Conservation (phyloP, 2,329 filamentous ascomycete species). For the Myriosclerotinia duriaeana region DNA sequence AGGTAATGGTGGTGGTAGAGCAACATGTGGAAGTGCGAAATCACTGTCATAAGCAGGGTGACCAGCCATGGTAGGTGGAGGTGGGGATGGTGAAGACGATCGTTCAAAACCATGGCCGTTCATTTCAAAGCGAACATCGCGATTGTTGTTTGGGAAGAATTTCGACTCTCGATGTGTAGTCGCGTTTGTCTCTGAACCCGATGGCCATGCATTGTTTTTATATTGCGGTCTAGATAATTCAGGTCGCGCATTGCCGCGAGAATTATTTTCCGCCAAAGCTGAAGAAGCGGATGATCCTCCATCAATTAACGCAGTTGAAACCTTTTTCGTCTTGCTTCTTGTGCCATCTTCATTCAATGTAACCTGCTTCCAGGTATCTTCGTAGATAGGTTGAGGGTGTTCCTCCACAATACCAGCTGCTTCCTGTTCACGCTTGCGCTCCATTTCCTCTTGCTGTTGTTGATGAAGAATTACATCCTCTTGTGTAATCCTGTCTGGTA, state of each 20-base stretch:
- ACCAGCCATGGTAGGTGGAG: slow-evolving; percentile 66
- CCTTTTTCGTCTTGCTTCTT: slow-evolving; percentile 34
- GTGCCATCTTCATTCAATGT: slow-evolving; percentile 38
- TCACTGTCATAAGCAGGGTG: slow-evolving; percentile 74
- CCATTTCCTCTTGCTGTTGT: slow-evolving; percentile 34
- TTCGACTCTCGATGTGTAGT: slow-evolving; percentile 55
- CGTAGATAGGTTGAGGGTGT: slow-evolving; percentile 30
- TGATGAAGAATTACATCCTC: slow-evolving; percentile 31
- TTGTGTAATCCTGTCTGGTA: slow-evolving; percentile 35
- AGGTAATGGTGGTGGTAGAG: slow-evolving; percentile 67
- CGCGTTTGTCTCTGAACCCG: slow-evolving; percentile 35
- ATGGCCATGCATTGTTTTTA: slow-evolving; percentile 38
- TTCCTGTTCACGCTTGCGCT: slow-evolving; percentile 32
- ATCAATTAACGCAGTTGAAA: slow-evolving; percentile 31
- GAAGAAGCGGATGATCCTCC: slow-evolving; percentile 24
- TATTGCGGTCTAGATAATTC: slow-evolving; percentile 33
- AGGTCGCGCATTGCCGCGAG: slow-evolving; percentile 25
- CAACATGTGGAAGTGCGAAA: slow-evolving; percentile 63
- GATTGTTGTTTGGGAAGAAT: slow-evolving; percentile 55
- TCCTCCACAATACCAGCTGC: slow-evolving; percentile 34
- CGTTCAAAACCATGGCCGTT: slow-evolving; percentile 41
- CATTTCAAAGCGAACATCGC: slow-evolving; percentile 48
- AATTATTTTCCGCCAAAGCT: slow-evolving; percentile 30
- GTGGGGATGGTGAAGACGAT: slow-evolving; percentile 61
- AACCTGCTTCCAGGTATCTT: slow-evolving; percentile 40